These are phyloP conservation scores for Colletotrichum destructivum DNA, from an alignment of 2,329 filamentous ascomycete genomes.

Conservation along the genomic window DNA sequence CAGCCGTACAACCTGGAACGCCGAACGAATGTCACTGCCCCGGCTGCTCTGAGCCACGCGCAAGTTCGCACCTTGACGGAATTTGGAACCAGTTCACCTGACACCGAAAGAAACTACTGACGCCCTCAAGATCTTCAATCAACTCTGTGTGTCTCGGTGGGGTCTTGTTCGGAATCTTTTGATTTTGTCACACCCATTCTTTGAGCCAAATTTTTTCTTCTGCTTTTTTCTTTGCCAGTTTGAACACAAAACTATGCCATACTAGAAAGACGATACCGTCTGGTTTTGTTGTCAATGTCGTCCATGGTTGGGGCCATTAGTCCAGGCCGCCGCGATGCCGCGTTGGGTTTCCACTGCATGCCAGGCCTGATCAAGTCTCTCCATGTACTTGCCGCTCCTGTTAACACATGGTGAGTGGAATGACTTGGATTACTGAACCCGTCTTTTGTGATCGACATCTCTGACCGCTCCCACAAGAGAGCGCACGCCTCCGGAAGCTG, in stretches of 20 bases:
- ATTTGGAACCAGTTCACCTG: background rate
- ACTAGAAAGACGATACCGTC: background rate
- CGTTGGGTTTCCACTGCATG: background rate
- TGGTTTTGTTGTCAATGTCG: background rate
- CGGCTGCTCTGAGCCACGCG: background rate
- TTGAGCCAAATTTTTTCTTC: background rate
- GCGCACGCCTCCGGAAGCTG: background rate
- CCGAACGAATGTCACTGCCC: background rate
- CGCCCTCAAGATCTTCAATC: background rate
- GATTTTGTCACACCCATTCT: too few relatives aligned
- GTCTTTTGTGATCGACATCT: background rate
- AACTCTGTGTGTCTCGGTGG: background rate
- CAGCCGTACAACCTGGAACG: background rate
- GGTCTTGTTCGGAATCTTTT: background rate
- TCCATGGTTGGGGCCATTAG: background rate
- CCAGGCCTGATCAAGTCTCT: background rate
- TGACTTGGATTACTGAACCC: background rate
- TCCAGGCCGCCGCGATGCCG: background rate
- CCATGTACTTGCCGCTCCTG: background rate
- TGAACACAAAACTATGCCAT: too few relatives aligned
- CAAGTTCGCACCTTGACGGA: background rate
- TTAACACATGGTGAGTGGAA: background rate
- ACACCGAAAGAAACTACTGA: background rate
- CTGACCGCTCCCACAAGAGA: background rate
- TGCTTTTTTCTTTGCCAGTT: background rate